phyloP scores from a whole-genome alignment of 768 basidiomycete genomes.

The Rhodosporidiobolus odoratus region DNA sequence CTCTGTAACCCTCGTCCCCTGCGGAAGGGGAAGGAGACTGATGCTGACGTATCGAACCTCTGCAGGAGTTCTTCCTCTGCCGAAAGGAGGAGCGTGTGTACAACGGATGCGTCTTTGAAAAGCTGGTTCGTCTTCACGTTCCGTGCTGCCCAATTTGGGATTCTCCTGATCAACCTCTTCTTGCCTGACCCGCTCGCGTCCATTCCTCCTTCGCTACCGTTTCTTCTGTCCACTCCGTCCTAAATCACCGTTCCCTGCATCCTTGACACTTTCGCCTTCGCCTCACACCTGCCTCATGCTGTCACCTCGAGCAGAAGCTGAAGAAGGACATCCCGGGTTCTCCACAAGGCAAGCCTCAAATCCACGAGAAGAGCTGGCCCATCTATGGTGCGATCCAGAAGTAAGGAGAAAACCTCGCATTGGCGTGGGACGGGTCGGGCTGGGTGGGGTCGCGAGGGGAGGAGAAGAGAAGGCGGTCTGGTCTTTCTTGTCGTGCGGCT shows the following conservation, averaged over 20 bases:
- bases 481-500: too few relatives aligned
- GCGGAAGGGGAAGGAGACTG: background rate
- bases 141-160: too few relatives aligned
- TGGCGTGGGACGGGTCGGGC: background rate
- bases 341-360: slow-evolving; percentile 69
- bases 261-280: background rate
- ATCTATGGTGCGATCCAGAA: slow-evolving; percentile 81
- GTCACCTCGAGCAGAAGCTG: slow-evolving; percentile 60
- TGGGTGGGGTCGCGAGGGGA: background rate
- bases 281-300: background rate
- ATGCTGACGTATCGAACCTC: background rate
- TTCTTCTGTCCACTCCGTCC: background rate
- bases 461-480: background rate
- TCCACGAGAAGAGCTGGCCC: slow-evolving; percentile 78
- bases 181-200: too few relatives aligned
- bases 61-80: slow-evolving; percentile 79
- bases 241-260: background rate
- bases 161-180: too few relatives aligned
- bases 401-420: slow-evolving; percentile 47
- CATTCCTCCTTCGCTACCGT: background rate
- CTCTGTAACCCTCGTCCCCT: background rate
- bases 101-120: slow-evolving; percentile 93
- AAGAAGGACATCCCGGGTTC: slow-evolving; percentile 85
- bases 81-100: slow-evolving; percentile 79
- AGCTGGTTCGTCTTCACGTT: slow-evolving; percentile 61